These are phyloP conservation scores for Apiotrichum montevideense DNA, from an alignment of 1,284 basidiomycete species.

Conservation along the genomic window DNA sequence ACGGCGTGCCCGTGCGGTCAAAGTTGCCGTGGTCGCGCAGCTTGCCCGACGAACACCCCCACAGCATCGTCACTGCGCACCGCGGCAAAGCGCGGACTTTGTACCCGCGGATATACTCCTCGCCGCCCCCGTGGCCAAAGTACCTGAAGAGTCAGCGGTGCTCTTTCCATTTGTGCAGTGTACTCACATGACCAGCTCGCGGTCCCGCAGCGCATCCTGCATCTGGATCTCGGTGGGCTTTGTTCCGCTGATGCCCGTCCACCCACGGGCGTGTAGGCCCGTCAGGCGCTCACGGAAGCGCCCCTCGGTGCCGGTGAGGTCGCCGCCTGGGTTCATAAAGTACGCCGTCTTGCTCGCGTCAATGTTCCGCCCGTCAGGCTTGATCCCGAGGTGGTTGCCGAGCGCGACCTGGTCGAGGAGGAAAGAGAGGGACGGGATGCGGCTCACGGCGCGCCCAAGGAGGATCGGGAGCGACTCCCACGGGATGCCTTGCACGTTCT, in stretches of 20 bases:
- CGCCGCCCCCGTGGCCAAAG: conserved; percentile 93
- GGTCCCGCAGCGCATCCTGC: conserved; percentile 59
- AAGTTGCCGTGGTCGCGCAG: conserved; percentile 87
- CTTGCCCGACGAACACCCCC: conserved; percentile 94
- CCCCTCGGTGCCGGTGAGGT: conserved; percentile 74
- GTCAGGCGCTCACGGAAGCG: conserved; percentile 73
- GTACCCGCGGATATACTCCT: conserved; percentile 85
- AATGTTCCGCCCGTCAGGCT: conserved; percentile 42
- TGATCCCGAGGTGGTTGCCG: conserved; percentile 45
- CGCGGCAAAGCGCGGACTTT: conserved; percentile 70
- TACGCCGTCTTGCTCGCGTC: conserved; percentile 69
- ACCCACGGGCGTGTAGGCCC: conserved; percentile 60
- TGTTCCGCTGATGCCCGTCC: conserved; percentile 74
- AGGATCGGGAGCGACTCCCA: conserved; percentile 94
- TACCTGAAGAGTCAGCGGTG: conserved; percentile 55
- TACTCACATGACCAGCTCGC: conserved; percentile 68
- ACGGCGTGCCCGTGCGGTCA: conserved; percentile 83
- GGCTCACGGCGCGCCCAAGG: conserved; percentile 75
- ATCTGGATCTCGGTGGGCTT: conserved; percentile 77
- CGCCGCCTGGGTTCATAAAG: conserved; percentile 87
- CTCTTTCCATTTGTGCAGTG: conserved; percentile 50
- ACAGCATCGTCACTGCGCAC: conserved; percentile 93
- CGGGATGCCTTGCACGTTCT: conserved; percentile 79
- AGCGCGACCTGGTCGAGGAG: conserved; percentile 71
- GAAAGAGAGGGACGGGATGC: conserved; percentile 84